These are phyloP conservation scores for Phialophora tarda DNA, from an alignment of 2,329 filamentous ascomycete species.

Conservation along the genomic window DNA sequence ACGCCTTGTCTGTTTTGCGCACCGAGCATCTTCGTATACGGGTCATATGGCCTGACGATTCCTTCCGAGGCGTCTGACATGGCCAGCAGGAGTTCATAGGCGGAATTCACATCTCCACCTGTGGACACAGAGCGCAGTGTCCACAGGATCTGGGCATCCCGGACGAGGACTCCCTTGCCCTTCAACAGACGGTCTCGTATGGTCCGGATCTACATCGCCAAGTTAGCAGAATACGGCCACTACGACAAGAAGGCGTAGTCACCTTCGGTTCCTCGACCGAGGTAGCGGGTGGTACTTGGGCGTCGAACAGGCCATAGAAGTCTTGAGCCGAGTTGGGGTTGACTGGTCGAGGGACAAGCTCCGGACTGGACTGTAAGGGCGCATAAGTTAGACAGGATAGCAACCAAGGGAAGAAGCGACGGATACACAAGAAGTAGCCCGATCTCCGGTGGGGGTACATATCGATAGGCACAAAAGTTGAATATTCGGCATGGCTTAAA, in stretches of 20 bases:
- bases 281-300: constrained; percentile 18
- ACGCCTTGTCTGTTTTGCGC: constrained; percentile 84
- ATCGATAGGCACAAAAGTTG: constrained; percentile 31
- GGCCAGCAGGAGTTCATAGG: constrained; percentile 76
- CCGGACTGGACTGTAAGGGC: constrained; percentile 32
- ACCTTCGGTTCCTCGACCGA: constrained; percentile 37
- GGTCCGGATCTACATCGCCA: constrained; percentile 53
- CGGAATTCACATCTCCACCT: constrained; percentile 72
- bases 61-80: constrained; percentile 83
- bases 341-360: constrained; percentile 25
- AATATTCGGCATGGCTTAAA: constrained; percentile 28
- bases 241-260: neutral
- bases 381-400: constrained; percentile 23
- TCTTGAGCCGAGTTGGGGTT: constrained; percentile 34
- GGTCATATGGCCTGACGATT: constrained; percentile 74
- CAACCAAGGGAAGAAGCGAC: constrained; percentile 17
- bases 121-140: constrained; percentile 67
- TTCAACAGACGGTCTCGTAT: constrained; percentile 59
- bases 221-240: constrained; percentile 9
- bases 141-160: constrained; percentile 68
- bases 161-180: constrained; percentile 61
- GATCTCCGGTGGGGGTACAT: constrained; percentile 26
- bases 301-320: constrained; percentile 39
- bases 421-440: constrained; percentile 31
- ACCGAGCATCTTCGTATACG: constrained; percentile 74